Base-by-base conservation (phyloP, 148 eudicot species). In the Vaccinium corymbosum region DNA sequence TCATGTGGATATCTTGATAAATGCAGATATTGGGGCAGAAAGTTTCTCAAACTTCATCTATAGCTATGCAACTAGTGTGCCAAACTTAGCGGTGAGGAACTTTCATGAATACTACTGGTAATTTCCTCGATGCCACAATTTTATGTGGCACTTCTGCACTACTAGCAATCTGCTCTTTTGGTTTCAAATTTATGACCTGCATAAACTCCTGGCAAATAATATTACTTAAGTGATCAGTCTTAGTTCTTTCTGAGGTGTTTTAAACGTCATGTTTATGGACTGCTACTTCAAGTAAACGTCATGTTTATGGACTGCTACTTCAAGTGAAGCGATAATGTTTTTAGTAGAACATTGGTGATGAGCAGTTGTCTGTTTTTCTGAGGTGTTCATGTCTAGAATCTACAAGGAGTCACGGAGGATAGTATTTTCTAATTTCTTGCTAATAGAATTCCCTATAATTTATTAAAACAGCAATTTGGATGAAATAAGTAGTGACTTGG, bases 71-170 rank as follows among this genome's bases (percentile, higher is more conserved):
- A 84, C 92, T 79, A 89, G 92, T 93, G 79, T 91, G 84, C 89
- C 91, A 80, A 90, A 93, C 84, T 83, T 90, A 90, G 88, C 87
- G 95, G 98, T 97, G 92, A 92, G 97, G 92, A 90, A 88, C 90
- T 87, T 90, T 87, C 91, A 86, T 91, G 92, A 91, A 85, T 87
- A 80, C 76, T 89, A 51, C 88, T 87, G 91, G 91, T 90, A 91
- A 91, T 89, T 72, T 85, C 80, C 87, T 83, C 82, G 80, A 85
- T 89, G 86, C 84, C 86, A 73, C 79, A 61, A 68, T 81, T 64
- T 78, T 70, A n/a, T 78, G 78, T 17, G 76, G 84, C 68, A 42
- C 76, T 88, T 56, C 79, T 76, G 80, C 83, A 62, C 42, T 56
- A 85, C 53, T 62, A 71, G 49, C 79, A 79, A 57, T 75, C 82